phyloP scores from a whole-genome alignment of 2,329 filamentous ascomycete species.

The Beauveria pseudobassiana region DNA sequence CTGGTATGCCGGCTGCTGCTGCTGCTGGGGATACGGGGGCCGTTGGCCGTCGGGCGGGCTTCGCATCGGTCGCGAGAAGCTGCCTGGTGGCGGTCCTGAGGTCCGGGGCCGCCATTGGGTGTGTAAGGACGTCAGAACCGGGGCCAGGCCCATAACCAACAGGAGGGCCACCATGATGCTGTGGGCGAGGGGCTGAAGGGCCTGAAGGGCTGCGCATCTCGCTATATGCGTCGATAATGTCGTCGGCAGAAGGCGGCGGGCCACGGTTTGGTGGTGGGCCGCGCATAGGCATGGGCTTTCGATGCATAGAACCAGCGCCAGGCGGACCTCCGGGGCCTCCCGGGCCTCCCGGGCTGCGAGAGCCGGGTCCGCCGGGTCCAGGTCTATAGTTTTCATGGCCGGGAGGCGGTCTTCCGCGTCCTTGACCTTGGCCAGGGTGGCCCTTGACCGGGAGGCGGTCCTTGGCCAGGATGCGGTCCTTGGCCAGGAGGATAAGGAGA shows the following conservation, averaged over 20 bases:
- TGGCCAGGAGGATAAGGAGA: slow-evolving; percentile 19
- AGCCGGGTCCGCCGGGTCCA: slow-evolving; percentile 16
- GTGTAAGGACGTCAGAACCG: slow-evolving; percentile 8
- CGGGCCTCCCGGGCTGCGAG: slow-evolving; percentile 13
- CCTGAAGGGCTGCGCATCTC: slow-evolving; percentile 17
- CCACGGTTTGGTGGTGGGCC: slow-evolving; percentile 8
- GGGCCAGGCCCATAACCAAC: slow-evolving; percentile 70
- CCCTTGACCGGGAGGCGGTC: background rate
- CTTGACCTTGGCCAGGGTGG: background rate
- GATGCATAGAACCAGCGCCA: background rate
- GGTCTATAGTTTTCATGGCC: slow-evolving; percentile 18
- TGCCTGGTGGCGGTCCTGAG: slow-evolving; percentile 17
- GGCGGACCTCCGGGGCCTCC: slow-evolving; percentile 8
- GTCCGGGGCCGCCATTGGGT: background rate
- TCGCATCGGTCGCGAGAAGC: slow-evolving; percentile 27
- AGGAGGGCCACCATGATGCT: slow-evolving; percentile 35
- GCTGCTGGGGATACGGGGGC: slow-evolving; percentile 5
- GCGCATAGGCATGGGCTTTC: slow-evolving; percentile 12
- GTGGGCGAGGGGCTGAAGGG: slow-evolving; percentile 13
- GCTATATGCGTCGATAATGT: slow-evolving; percentile 15
- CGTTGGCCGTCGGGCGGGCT: slow-evolving; percentile 12
- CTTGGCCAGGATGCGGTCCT: background rate
- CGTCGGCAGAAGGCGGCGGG: slow-evolving; percentile 9
- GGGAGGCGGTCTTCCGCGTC: slow-evolving; percentile 4
- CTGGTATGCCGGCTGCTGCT: slow-evolving; percentile 23